phyloP scores from a whole-genome alignment of 2,329 filamentous ascomycete species.

The Aphanoascus verrucosus region DNA sequence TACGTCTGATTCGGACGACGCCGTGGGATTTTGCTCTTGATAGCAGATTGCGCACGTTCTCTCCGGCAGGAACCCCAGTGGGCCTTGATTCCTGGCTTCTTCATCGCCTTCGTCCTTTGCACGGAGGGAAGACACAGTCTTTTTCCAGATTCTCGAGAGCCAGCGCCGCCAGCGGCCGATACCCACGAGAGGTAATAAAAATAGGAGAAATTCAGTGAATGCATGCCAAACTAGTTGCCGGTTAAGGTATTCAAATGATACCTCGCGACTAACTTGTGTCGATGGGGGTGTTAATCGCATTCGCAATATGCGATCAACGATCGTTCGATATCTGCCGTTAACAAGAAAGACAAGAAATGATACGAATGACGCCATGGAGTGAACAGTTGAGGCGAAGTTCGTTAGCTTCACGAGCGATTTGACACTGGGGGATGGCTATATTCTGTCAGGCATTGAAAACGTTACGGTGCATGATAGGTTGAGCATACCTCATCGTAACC shows the following conservation, averaged over 20 bases:
- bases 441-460: neutral
- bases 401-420: conserved; percentile 57
- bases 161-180: conserved; percentile 87
- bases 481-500: conserved; percentile 52
- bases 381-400: conserved; percentile 56
- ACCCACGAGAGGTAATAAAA: conserved; percentile 90
- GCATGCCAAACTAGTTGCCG: conserved; percentile 97
- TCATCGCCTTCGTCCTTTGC: conserved; percentile 41
- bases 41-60: conserved; percentile 96
- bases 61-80: conserved; percentile 77
- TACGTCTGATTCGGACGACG: conserved; percentile 63
- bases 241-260: conserved; percentile 96
- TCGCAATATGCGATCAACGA: conserved; percentile 73
- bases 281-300: conserved; percentile 78
- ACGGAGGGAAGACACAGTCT: conserved; percentile 55
- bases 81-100: conserved; percentile 50
- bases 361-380: conserved; percentile 68
- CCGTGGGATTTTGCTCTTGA: conserved; percentile 69
- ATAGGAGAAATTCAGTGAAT: conserved; percentile 98
- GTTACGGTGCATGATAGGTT: neutral
- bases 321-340: conserved; percentile 80
- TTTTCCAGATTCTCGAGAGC: conserved; percentile 77
- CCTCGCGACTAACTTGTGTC: conserved; percentile 75
- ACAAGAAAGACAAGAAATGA: conserved; percentile 87
- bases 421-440: conserved; percentile 40